These are phyloP conservation scores for Umbelopsis vinacea DNA, from an alignment of 192 early-diverging fungal genomes.

Conservation along the genomic window DNA sequence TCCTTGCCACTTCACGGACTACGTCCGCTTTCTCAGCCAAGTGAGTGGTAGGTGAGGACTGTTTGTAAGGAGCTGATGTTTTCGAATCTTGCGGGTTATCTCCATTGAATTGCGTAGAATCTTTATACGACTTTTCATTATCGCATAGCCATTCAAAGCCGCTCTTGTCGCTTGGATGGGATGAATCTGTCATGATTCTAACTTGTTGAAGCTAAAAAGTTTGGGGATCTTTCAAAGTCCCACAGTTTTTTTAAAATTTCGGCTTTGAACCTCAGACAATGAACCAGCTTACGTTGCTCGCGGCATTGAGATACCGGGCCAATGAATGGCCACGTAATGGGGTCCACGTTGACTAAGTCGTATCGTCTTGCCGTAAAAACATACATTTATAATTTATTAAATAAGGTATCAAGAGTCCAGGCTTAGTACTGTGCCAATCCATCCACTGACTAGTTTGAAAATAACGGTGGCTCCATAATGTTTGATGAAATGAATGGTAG, in stretches of 20 bases:
- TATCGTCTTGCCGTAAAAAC: too few relatives aligned
- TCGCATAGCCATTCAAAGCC: neutral
- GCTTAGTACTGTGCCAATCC: slow-evolving; percentile 11
- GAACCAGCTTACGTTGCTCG: neutral
- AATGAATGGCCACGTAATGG: neutral
- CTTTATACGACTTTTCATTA: neutral
- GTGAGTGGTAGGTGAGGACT: neutral
- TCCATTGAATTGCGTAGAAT: too few relatives aligned
- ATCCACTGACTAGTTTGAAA: slow-evolving; percentile 17
- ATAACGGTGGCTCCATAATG: slow-evolving; percentile 2
- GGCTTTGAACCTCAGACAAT: neutral
- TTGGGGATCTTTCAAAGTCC: neutral
- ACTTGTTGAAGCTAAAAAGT: neutral
- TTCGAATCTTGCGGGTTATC: neutral
- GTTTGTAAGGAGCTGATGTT: neutral
- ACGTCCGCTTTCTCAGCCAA: slow-evolving; percentile 21
- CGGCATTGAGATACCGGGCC: neutral
- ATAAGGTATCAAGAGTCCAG: slow-evolving; percentile 4
- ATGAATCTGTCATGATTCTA: neutral
- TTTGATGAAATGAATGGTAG: slow-evolving; percentile 17
- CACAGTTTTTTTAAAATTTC: neutral
- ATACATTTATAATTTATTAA: slow-evolving; percentile 3
- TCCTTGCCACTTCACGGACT: slow-evolving; percentile 19
- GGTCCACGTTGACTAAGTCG: neutral
- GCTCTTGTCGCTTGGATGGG: neutral